Evolutionary conservation across 192 early-diverging fungal genomes (phyloP), one percentile per base, ranked within the genome.

Genomic region (Phlyctochytrium arcticum): DNA sequence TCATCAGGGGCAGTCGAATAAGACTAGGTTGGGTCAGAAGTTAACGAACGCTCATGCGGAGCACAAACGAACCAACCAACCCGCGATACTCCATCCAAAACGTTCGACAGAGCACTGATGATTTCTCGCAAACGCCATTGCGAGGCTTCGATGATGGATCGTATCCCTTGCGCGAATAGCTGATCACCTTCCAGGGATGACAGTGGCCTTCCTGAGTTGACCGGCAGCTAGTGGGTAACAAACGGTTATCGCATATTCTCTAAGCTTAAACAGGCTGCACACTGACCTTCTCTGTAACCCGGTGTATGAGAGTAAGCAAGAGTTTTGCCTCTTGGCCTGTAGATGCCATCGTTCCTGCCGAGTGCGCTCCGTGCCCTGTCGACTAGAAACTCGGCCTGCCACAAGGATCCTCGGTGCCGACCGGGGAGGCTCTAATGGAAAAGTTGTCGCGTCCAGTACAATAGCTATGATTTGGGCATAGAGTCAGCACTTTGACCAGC

Each of bases 81-180:
- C 39, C 63, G 86, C 10, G 85, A 82, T 50, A 93, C 84, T 36
- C 75, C 79, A 65, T 95, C 92, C 27, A 95, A 74, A 44, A 90
- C 68, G 46, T 73, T 79, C 24, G 87, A 74, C 10, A 95, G 78
- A 50, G 86, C 80, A 37, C 80, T 79, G 56, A 86, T 76, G 54
- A 92, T 86, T 24, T 82, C 80, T 23, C 77, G 71, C 24, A 95
- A 81, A 34, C 88, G 80, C 80, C 80, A 89, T 54, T 84, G 87
- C 23, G 91, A 89, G 27, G 92, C 76, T 58, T 90, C 85, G 48
- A 93, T 75, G 42, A 95, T 58, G 17, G 90, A 81, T 59, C 76
- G 72, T 54, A 93, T 85, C 70, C 82, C 89, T 73, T 91, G 88
- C 64, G 84, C 81, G 66, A 95, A 85, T 53, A 90, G 78, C 24